phyloP scores from a whole-genome alignment of 2,329 filamentous ascomycete species.

The Elsinoe fawcettii region DNA sequence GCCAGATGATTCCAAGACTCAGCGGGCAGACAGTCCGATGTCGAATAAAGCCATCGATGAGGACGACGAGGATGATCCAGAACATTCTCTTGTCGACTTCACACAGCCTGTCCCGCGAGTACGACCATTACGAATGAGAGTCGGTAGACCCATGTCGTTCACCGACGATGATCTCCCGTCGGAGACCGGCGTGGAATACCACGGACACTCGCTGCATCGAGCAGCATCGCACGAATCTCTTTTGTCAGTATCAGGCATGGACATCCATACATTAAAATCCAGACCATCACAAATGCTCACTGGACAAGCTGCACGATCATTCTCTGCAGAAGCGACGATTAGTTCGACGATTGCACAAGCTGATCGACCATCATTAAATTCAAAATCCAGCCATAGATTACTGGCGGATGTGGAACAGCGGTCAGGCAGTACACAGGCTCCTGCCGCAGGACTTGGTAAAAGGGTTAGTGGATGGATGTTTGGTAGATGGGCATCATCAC shows the following conservation, averaged over 20 bases:
- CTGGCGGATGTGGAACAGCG: constrained; percentile 27
- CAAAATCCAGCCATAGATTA: constrained; percentile 24
- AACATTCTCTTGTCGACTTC: constrained; percentile 14
- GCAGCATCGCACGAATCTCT: constrained; percentile 79
- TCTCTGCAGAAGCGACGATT: constrained; percentile 41
- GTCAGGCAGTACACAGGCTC: constrained; percentile 2
- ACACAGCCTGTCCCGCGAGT: constrained; percentile 8
- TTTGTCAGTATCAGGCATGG: constrained; percentile 76
- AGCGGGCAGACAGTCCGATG: background rate
- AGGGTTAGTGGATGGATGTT: constrained; percentile 60
- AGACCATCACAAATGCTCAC: constrained; percentile 67
- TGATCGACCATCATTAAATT: constrained; percentile 26
- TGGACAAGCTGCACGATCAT: constrained; percentile 42
- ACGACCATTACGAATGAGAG: constrained; percentile 7
- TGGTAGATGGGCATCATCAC: constrained; percentile 51
- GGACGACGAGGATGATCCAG: constrained; percentile 12
- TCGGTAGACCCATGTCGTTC: constrained; percentile 8
- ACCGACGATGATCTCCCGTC: constrained; percentile 11
- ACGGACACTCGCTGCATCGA: constrained; percentile 46
- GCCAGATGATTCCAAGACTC: constrained; percentile 15
- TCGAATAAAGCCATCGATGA: background rate
- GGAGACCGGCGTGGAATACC: background rate
- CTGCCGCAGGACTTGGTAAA: constrained; percentile 35
- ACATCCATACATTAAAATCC: constrained; percentile 68
- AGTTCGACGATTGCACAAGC: constrained; percentile 29